These are phyloP conservation scores for Zygoascus sp. DNA, from an alignment of 1,139 yeast genomes.

Conservation along the genomic window DNA sequence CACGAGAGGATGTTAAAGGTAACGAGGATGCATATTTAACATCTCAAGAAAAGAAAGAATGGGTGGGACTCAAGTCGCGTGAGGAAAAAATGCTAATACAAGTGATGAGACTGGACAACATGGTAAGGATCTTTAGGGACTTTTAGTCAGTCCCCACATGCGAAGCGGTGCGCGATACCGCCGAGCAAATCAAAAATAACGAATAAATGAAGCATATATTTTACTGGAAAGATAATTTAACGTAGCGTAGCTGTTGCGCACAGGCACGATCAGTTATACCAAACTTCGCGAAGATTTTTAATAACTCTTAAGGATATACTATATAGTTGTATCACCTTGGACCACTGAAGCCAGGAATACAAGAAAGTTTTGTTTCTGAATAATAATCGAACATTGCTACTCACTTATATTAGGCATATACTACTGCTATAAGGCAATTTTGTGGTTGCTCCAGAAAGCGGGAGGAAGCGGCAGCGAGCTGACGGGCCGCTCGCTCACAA, in stretches of 20 bases:
- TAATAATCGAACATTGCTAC: too few species aligned
- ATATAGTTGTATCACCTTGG: too few species aligned
- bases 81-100: conserved; percentile 37
- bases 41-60: conserved; percentile 68
- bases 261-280: background rate
- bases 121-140: conserved; percentile 39
- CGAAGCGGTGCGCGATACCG: too few species aligned
- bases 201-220: background rate
- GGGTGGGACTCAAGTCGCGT: conserved; percentile 45
- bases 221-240: too few species aligned
- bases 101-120: conserved; percentile 34
- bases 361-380: too few species aligned
- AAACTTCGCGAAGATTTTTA: too few species aligned
- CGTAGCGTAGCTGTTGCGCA: too few species aligned
- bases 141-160: conserved; percentile 27
- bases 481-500: conserved; percentile 74
- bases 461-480: conserved; percentile 59
- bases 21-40: conserved; percentile 70
- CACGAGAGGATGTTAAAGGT: conserved; percentile 86
- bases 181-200: background rate
- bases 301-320: too few species aligned
- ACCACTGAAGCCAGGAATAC: too few species aligned
- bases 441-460: conserved; percentile 68
- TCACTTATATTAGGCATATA: too few species aligned
- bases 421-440: conserved; percentile 43